Evolutionary conservation across 306 rosid genomes (phyloP).

Genomic region (Cucumis sativus): Cucumber_9930_V3 NC_026659.2:30370501-30371000

Average conservation of each 20-base stretch:
- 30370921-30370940: conserved; percentile 36
- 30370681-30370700: conserved; percentile 82
- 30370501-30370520: no score
- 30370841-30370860: conserved; percentile 61
- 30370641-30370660: conserved; percentile 36
- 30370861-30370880: conserved; percentile 21
- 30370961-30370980: neutral
- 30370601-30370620: neutral
- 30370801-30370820: conserved; percentile 89
- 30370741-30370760: conserved; percentile 68
- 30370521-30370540: no score
- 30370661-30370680: conserved; percentile 85
- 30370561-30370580: neutral
- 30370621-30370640: neutral
- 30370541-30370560: no score
- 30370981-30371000: neutral
- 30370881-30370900: conserved; percentile 49
- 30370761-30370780: conserved; percentile 61
- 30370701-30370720: conserved; percentile 87
- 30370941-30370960: conserved; percentile 12
- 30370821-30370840: conserved; percentile 67
- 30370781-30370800: conserved; percentile 76
- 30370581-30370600: neutral
- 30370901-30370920: conserved; percentile 51
- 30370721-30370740: conserved; percentile 80